phyloP scores from a whole-genome alignment of 2,329 filamentous ascomycete genomes.

The Epichloe uncinata region DNA sequence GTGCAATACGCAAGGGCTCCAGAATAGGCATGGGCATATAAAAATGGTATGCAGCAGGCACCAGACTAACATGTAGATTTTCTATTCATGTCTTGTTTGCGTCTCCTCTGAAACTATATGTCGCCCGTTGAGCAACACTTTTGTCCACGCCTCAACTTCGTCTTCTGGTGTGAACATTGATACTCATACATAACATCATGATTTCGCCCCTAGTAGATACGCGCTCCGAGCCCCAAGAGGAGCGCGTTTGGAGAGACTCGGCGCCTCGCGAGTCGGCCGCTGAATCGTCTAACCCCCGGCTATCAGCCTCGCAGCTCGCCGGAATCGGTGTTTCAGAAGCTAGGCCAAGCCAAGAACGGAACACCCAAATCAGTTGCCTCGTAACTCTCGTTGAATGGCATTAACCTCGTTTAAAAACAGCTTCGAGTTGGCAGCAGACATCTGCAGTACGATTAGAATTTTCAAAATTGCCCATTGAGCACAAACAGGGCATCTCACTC shows the following conservation, averaged over 20 bases:
- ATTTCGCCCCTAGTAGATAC: neutral
- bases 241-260: no score
- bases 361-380: constrained; percentile 18
- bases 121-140: neutral
- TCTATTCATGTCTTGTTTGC: no score
- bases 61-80: no score
- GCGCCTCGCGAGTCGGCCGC: no score
- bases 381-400: constrained; percentile 37
- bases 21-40: no score
- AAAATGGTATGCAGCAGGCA: no score
- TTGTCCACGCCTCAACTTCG: neutral
- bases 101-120: no score
- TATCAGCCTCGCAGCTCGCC: neutral
- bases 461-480: neutral
- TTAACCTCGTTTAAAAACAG: constrained; percentile 36
- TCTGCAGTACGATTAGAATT: constrained; percentile 22
- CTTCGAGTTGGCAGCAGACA: constrained; percentile 40
- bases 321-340: neutral
- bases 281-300: no score
- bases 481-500: constrained; percentile 29
- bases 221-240: no score
- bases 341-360: neutral
- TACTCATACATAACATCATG: neutral
- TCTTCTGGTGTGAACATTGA: neutral
- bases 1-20: no score